Conservation (phyloP, 2,329 filamentous ascomycete species). For the Didymosphaeria variabile region DNA sequence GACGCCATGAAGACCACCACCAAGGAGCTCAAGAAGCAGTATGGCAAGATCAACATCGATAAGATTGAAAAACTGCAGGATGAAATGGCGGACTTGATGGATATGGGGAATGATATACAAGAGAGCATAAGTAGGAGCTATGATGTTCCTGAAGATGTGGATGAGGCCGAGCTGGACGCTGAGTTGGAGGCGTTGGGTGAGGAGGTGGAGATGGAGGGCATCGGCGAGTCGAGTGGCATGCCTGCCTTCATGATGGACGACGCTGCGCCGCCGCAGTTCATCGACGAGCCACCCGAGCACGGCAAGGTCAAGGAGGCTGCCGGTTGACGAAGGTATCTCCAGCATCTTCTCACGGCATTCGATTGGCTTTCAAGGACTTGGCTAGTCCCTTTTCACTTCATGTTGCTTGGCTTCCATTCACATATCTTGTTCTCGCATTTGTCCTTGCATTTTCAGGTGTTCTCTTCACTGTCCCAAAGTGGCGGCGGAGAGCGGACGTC, state of each 20-base stretch:
- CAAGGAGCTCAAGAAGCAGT: slow-evolving; percentile 90
- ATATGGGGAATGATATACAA: slow-evolving; percentile 97
- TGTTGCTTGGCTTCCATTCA: not conserved
- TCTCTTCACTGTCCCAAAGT: not conserved
- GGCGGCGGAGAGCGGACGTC: not conserved
- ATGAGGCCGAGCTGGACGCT: slow-evolving; percentile 94
- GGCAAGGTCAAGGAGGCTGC: slow-evolving; percentile 85
- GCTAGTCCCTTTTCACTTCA: not conserved
- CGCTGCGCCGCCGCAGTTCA: slow-evolving; percentile 81
- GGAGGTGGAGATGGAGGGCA: slow-evolving; percentile 86
- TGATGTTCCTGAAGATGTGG: slow-evolving; percentile 95
- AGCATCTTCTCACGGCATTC: not conserved
- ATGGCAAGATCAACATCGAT: slow-evolving; percentile 96
- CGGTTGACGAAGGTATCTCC: slow-evolving; percentile 45
- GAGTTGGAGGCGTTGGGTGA: slow-evolving; percentile 94
- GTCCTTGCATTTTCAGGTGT: not conserved
- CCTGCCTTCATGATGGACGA: slow-evolving; percentile 93
- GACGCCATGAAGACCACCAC: slow-evolving; percentile 98
- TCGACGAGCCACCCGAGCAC: slow-evolving; percentile 83
- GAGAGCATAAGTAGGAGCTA: slow-evolving; percentile 91
- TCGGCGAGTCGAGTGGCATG: slow-evolving; percentile 67
- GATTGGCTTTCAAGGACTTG: not conserved
- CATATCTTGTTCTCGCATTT: not conserved
- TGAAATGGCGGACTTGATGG: slow-evolving; percentile 98
- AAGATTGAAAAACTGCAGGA: slow-evolving; percentile 98